Conservation (phyloP, 164 flowering plant species). For the Houttuynia cordata region DNA sequence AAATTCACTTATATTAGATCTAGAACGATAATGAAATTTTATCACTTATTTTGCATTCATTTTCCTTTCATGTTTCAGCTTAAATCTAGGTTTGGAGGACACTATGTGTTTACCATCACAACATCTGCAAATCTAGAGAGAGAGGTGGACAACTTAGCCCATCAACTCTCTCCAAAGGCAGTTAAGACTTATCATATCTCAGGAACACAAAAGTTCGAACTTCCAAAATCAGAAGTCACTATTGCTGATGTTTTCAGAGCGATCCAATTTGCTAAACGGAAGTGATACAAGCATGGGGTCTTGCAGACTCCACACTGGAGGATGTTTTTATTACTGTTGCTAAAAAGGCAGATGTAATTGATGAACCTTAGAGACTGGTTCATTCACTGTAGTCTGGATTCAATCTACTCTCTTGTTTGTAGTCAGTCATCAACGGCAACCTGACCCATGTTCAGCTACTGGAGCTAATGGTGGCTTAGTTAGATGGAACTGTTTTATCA, state of each 20-base stretch:
- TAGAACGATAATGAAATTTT: too few species aligned
- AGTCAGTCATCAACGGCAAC: too few species aligned
- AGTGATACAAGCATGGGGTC: constrained; percentile 82
- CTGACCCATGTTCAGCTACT: too few species aligned
- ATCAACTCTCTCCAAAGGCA: constrained; percentile 45
- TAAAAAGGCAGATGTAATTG: constrained; percentile 20
- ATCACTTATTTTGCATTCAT: too few species aligned
- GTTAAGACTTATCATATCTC: constrained; percentile 65
- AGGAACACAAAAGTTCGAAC: constrained; percentile 90
- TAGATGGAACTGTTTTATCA: too few species aligned
- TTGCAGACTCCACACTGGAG: constrained; percentile 84
- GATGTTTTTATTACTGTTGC: constrained; percentile 96
- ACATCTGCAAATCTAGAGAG: constrained; percentile 53
- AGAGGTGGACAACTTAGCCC: constrained; percentile 59
- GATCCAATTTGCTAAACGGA: constrained; percentile 65
- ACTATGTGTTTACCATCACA: constrained; percentile 82
- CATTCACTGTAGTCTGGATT: too few species aligned
- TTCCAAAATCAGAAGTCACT: constrained; percentile 69
- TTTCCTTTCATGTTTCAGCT: constrained; percentile 30
- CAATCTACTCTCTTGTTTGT: too few species aligned
- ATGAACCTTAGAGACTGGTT: too few species aligned
- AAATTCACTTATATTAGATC: constrained; percentile 11
- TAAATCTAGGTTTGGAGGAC: constrained; percentile 87
- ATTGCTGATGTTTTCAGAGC: constrained; percentile 74
- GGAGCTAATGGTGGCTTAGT: too few species aligned